phyloP scores from a whole-genome alignment of 2,329 filamentous ascomycete species.

The Tolypocladium ophioglossoides region DNA sequence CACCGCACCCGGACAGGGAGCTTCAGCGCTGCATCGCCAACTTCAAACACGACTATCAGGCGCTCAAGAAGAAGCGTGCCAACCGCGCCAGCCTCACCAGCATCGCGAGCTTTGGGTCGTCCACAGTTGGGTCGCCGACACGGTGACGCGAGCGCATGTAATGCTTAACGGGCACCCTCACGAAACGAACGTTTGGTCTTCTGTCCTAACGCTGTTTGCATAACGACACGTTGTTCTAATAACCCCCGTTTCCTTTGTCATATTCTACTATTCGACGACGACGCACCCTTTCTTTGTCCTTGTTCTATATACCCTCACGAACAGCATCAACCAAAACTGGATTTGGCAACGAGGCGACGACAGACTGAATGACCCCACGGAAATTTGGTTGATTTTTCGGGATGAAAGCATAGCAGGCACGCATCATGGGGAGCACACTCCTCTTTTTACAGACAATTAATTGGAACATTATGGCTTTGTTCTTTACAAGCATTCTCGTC shows the following conservation, averaged over 20 bases:
- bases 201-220: not conserved
- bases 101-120: constrained; percentile 15
- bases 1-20: constrained; percentile 41
- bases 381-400: not conserved
- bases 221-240: not conserved
- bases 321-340: not conserved
- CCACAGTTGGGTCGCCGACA: constrained; percentile 12
- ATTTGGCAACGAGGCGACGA: not conserved
- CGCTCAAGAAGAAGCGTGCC: constrained; percentile 35
- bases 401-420: not conserved
- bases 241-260: not conserved
- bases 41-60: constrained; percentile 49
- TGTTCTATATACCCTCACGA: not conserved
- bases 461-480: not conserved
- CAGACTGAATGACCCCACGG: not conserved
- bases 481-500: not conserved
- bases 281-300: not conserved
- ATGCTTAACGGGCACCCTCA: not conserved
- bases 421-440: not conserved
- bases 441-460: not conserved
- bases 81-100: constrained; percentile 19
- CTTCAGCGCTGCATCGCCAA: constrained; percentile 47
- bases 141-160: constrained; percentile 2
- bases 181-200: not conserved
- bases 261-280: not conserved